phyloP scores from a whole-genome alignment of 768 basidiomycete genomes.

The Lepiota venenata region DNA sequence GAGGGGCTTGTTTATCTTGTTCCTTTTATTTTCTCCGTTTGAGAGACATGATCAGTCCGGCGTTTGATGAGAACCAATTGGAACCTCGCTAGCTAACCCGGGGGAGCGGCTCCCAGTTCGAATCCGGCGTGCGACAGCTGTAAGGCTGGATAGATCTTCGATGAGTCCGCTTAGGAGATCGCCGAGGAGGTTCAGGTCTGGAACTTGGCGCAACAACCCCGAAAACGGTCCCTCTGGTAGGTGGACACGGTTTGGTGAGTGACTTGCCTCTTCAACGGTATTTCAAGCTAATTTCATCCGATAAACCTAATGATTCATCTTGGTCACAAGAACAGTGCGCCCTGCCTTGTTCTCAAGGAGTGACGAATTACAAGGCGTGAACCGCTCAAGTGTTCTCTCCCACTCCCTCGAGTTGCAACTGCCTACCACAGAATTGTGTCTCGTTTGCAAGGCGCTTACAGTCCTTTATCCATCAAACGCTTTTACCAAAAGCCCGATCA shows the following conservation, averaged over 20 bases:
- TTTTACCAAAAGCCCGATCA: conserved; percentile 6
- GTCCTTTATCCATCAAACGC: not conserved
- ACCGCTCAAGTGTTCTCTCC: too few relatives aligned
- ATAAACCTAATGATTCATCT: not conserved
- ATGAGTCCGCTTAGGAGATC: conserved; percentile 27
- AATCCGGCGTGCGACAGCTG: conserved; percentile 29
- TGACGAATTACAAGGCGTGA: too few relatives aligned
- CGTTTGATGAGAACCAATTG: not conserved
- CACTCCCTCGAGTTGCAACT: too few relatives aligned
- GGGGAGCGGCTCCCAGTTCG: conserved; percentile 34
- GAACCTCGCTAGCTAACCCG: conserved; percentile 16
- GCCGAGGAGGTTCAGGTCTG: conserved; percentile 19
- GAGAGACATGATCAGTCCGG: conserved; percentile 23
- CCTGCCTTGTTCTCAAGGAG: not conserved
- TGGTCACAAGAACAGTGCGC: not conserved
- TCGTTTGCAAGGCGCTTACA: not conserved
- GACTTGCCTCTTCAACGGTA: conserved; percentile 5
- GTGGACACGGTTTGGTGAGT: conserved; percentile 1
- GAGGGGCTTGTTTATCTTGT: too few relatives aligned
- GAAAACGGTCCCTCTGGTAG: not conserved
- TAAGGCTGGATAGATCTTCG: conserved; percentile 26
- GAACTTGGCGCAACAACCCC: conserved; percentile 7
- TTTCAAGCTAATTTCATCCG: not conserved
- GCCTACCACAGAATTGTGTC: too few relatives aligned
- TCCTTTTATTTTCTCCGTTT: not conserved